Evolutionary conservation across 73 alveolate genomes (phyloP).

Genomic region (Tetrahymena thermophila): DNA sequence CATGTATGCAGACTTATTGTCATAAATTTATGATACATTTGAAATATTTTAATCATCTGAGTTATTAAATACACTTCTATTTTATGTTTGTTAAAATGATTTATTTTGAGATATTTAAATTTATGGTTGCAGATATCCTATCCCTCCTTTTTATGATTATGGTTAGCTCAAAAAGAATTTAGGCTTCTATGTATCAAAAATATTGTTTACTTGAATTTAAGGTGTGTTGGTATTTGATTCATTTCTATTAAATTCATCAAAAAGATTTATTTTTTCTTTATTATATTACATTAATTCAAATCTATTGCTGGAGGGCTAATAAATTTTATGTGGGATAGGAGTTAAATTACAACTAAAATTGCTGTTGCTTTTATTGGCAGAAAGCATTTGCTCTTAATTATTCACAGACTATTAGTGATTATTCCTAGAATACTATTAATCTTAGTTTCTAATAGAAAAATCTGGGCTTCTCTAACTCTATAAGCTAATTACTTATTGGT

Average conservation of each 20-base stretch:
- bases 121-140: background rate
- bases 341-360: background rate
- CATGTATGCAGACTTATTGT: background rate
- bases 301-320: background rate
- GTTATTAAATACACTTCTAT: background rate
- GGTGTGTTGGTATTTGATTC: background rate
- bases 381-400: background rate
- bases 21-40: background rate
- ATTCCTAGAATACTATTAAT: background rate
- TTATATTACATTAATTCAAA: background rate
- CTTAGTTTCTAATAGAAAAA: background rate
- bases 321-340: background rate
- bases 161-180: background rate
- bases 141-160: background rate
- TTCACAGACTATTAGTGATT: background rate
- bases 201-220: background rate
- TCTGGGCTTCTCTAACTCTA: background rate
- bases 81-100: background rate
- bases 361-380: background rate
- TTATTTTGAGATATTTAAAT: background rate
- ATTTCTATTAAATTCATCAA: background rate
- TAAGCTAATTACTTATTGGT: background rate
- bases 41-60: background rate
- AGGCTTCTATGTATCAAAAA: background rate
- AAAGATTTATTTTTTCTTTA: background rate